Percentiles rank a stretch among this genome's conserved stretches.
phyloP scores from a whole-genome alignment of 2,329 filamentous ascomycete species.

The Alternaria ventricosa region DNA sequence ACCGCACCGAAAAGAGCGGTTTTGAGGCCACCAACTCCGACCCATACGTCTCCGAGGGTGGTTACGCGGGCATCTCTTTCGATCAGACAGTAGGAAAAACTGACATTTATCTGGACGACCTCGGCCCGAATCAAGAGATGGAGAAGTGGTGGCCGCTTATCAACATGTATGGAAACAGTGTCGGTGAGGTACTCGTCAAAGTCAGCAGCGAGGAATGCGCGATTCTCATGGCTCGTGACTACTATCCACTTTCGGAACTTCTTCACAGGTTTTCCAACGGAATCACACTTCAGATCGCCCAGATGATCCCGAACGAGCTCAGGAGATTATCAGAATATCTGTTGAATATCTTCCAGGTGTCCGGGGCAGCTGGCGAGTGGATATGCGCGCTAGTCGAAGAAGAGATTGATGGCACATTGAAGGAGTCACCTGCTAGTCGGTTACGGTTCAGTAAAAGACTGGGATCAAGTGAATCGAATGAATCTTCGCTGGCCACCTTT shows the following conservation, averaged over 20 bases:
- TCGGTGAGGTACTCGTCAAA: conserved; percentile 85
- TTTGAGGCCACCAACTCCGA: conserved; percentile 47
- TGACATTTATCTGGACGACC: conserved; percentile 80
- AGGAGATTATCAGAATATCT: conserved; percentile 84
- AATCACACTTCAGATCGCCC: conserved; percentile 83
- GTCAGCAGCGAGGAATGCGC: conserved; percentile 87
- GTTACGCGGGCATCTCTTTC: conserved; percentile 55
- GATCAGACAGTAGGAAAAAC: conserved; percentile 70
- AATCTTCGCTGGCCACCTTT: conserved; percentile 51
- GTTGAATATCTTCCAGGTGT: conserved; percentile 94
- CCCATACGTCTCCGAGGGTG: conserved; percentile 47
- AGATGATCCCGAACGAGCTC: conserved; percentile 77
- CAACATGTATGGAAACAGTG: conserved; percentile 75
- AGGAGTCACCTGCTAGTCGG: conserved; percentile 73
- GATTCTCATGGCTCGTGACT: conserved; percentile 85
- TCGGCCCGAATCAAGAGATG: conserved; percentile 77
- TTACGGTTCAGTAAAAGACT: conserved; percentile 73
- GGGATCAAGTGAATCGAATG: conserved; percentile 72
- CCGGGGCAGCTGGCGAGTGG: conserved; percentile 84
- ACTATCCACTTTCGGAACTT: conserved; percentile 79
- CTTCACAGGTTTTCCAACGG: conserved; percentile 85
- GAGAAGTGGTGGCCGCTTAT: conserved; percentile 86
- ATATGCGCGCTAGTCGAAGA: conserved; percentile 92
- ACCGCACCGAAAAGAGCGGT: conserved; percentile 43
- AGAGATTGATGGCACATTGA: conserved; percentile 92